Percentiles rank a stretch among this genome's conserved stretches.
These are phyloP conservation scores for Suhomyces guaymorum DNA, from an alignment of 1,139 yeast genomes.

Conservation along the genomic window DNA sequence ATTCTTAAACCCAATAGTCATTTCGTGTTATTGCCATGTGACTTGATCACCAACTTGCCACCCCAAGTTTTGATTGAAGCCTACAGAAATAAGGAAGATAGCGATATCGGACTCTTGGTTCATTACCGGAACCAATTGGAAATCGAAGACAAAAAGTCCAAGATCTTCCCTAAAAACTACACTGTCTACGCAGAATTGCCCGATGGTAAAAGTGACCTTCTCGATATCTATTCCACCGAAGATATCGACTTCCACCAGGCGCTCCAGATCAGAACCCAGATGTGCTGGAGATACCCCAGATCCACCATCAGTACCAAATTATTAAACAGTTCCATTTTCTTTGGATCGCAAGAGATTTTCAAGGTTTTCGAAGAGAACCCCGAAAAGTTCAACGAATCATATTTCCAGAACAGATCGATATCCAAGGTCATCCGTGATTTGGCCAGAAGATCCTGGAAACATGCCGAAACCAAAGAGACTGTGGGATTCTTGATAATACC, in stretches of 20 bases:
- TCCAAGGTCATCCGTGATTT: constrained; percentile 79
- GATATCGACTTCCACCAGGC: constrained; percentile 69
- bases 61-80: constrained; percentile 87
- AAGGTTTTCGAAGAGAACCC: constrained; percentile 32
- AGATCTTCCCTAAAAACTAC: constrained; percentile 51
- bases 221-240: constrained; percentile 69
- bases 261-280: constrained; percentile 75
- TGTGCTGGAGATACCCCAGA: constrained; percentile 87
- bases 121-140: constrained; percentile 73
- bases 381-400: constrained; percentile 37
- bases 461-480: constrained; percentile 57
- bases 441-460: constrained; percentile 91
- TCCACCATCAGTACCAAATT: constrained; percentile 73
- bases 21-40: constrained; percentile 87
- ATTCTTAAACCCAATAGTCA: constrained; percentile 40
- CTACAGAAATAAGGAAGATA: constrained; percentile 66
- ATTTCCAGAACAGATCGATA: constrained; percentile 50
- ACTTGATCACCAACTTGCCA: constrained; percentile 86
- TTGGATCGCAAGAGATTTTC: constrained; percentile 62
- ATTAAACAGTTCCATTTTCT: constrained; percentile 76
- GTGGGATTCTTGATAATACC: constrained; percentile 69
- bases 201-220: constrained; percentile 51
- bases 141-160: constrained; percentile 68
- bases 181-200: constrained; percentile 57
- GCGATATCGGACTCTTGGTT: constrained; percentile 70